Base-by-base conservation (phyloP, 2,329 filamentous ascomycete genomes). In the Tothia fuscella region DNA sequence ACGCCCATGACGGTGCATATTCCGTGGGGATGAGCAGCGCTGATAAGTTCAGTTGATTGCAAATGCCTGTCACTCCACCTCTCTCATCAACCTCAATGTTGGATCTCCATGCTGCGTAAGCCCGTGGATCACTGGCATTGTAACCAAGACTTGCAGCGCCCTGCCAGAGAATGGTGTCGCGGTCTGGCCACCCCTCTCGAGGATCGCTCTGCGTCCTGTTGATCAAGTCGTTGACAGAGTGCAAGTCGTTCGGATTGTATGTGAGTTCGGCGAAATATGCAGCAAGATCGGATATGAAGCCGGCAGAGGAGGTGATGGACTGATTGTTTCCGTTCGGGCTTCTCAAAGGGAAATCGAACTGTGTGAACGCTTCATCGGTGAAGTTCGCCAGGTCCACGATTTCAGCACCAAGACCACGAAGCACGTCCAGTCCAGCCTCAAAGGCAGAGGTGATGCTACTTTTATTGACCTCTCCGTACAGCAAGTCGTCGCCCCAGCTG, bases 321-420 rank as follows among this genome's bases (percentile, higher is more conserved):
- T 63, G 60, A 34, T 60, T 54, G 35, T 55, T 56, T 34, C 62
- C 66, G 5, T 57, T 53, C 50, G 31, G 62, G 72, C 10, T 62
- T 55, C 6, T 62, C 61, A 50, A 63, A 72, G 1, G 67, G 14
- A 29, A 14, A 14, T 29, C n/a, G 26, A 9, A 29, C 26, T 29
- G 9, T 14, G 26, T 9, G 26, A 29, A 29, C 26, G 14, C n/a
- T 9, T 9, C 9, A 14, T 29, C 66, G 0, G 72, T 73, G 51
- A 76, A 77, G 48, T 76, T 72, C 28, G 75, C 61, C 48, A 72
- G 66, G 16, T 76, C 71, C 17, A 81, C 62, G 14, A 82, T 64
- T 1, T 54, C 69, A 2, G 77, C 76, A 0, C 78, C 78, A 0
- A 72, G 73, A 1, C 59, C 58, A 6, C 64, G 57, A 26, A 82